Evolutionary conservation across 2,329 filamentous ascomycete genomes (phyloP).

Genomic region (Sporothrix sp.): DNA sequence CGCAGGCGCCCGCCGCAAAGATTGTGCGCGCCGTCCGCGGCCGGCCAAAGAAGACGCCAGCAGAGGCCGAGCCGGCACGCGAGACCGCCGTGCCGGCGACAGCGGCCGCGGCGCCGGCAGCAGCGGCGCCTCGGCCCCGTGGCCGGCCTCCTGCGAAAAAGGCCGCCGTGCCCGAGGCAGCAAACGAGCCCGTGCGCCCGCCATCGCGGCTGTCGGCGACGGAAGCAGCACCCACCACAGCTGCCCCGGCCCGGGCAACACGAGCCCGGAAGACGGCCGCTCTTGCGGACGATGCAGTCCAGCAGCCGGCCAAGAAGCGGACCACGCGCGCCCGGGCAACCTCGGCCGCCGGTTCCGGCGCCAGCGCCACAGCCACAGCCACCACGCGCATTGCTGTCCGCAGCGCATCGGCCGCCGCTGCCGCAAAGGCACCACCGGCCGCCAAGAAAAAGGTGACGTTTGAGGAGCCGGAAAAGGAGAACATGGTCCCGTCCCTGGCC

Average conservation of each 20-base stretch:
- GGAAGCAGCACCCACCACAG: not conserved
- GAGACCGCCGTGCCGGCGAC: constrained; percentile 26
- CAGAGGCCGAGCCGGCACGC: constrained; percentile 20
- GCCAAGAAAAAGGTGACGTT: constrained; percentile 54
- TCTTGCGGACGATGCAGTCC: not conserved
- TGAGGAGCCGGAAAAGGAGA: constrained; percentile 56
- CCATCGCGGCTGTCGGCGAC: not conserved
- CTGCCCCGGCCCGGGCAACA: constrained; percentile 26
- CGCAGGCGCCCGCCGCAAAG: constrained; percentile 18
- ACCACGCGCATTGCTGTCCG: constrained; percentile 29
- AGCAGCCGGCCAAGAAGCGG: constrained; percentile 24
- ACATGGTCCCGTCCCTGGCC: constrained; percentile 35
- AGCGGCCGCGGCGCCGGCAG: constrained; percentile 19
- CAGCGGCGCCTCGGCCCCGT: constrained; percentile 17
- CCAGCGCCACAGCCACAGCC: constrained; percentile 21
- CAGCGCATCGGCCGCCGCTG: constrained; percentile 25
- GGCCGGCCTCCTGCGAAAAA: constrained; percentile 22
- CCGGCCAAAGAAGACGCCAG: constrained; percentile 35
- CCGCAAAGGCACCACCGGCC: constrained; percentile 21
- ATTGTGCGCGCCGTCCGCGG: constrained; percentile 35
- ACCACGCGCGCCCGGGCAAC: constrained; percentile 25
- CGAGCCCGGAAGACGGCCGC: constrained; percentile 24
- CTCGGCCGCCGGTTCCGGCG: constrained; percentile 9
- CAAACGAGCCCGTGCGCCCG: not conserved
- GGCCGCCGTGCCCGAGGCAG: constrained; percentile 3